phyloP scores from a whole-genome alignment of 805 yeast species.

The Groenewaldozyma salmanticensis region DNA sequence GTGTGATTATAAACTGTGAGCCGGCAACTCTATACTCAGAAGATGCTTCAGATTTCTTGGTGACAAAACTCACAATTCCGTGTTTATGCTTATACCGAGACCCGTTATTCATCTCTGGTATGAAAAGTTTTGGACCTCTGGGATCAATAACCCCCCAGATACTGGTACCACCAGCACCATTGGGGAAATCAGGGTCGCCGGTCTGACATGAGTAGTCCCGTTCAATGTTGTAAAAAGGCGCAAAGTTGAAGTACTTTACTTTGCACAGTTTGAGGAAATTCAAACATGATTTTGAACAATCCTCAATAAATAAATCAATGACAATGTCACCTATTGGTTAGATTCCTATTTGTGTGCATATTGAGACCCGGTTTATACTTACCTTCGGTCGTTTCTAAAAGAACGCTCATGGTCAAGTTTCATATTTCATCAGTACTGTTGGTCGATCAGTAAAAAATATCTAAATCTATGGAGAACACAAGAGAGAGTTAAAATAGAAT shows the following conservation, averaged over 20 bases:
- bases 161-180: slow-evolving; percentile 24
- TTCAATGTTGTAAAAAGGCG: slow-evolving; percentile 39
- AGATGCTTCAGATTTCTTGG: slow-evolving; percentile 8
- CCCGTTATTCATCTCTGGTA: slow-evolving; percentile 21
- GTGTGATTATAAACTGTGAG: slow-evolving; percentile 32
- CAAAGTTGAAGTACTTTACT: slow-evolving; percentile 40
- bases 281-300: slow-evolving; percentile 31
- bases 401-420: slow-evolving; percentile 29
- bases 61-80: slow-evolving; percentile 31
- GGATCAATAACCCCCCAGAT: slow-evolving; percentile 24
- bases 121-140: slow-evolving; percentile 10
- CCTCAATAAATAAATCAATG: slow-evolving; percentile 34
- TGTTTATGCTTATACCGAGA: slow-evolving; percentile 18
- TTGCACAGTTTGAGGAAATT: slow-evolving; percentile 49
- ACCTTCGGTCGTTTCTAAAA: slow-evolving; percentile 33
- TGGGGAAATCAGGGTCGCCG: slow-evolving; percentile 43
- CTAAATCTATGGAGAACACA: too few relatives aligned
- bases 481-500: too few relatives aligned
- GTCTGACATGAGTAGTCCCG: slow-evolving; percentile 32
- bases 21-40: slow-evolving; percentile 20
- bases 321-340: slow-evolving; percentile 37
- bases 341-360: background rate
- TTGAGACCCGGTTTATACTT: slow-evolving; percentile 8
- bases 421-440: background rate
- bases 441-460: too few relatives aligned